These are phyloP conservation scores for Phytophthora syringae DNA, from an alignment of 352 stramenopile genomes.

Conservation along the genomic window DNA sequence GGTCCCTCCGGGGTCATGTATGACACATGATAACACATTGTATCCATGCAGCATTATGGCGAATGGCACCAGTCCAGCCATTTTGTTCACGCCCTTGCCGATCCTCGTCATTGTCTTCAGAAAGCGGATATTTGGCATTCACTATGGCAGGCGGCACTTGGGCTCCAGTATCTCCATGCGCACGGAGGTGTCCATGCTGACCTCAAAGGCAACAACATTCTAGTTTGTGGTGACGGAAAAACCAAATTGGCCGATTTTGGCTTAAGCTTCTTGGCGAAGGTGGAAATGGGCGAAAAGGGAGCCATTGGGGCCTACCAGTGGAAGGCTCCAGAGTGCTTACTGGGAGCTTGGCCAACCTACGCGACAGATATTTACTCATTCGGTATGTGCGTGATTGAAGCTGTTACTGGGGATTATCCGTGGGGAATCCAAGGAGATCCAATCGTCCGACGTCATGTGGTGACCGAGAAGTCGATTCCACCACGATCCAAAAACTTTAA, in stretches of 20 bases:
- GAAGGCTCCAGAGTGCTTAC: constrained; percentile 22
- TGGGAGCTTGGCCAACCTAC: not conserved
- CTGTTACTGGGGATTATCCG: constrained; percentile 18
- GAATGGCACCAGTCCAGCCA: too few species aligned
- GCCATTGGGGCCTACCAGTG: constrained; percentile 4
- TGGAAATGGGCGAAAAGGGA: not conserved
- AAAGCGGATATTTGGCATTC: not conserved
- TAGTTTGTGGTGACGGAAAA: constrained; percentile 8
- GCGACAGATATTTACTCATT: constrained; percentile 28
- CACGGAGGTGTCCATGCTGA: constrained; percentile 19
- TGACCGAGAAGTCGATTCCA: too few species aligned
- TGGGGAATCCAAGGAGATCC: constrained; percentile 10
- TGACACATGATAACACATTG: too few species aligned
- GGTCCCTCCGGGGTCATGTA: too few species aligned
- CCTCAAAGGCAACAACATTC: constrained; percentile 33
- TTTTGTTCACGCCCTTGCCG: too few species aligned
- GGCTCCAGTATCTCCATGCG: constrained; percentile 19
- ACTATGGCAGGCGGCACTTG: constrained; percentile 11
- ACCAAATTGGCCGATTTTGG: constrained; percentile 31
- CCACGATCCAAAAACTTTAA: not conserved
- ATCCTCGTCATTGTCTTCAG: too few species aligned
- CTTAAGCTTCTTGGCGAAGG: constrained; percentile 14
- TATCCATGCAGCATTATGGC: too few species aligned
- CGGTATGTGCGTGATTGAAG: constrained; percentile 35
- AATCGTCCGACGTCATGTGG: too few species aligned